Conservation (phyloP, 768 basidiomycete genomes). For the Pluteus cervinus region DNA sequence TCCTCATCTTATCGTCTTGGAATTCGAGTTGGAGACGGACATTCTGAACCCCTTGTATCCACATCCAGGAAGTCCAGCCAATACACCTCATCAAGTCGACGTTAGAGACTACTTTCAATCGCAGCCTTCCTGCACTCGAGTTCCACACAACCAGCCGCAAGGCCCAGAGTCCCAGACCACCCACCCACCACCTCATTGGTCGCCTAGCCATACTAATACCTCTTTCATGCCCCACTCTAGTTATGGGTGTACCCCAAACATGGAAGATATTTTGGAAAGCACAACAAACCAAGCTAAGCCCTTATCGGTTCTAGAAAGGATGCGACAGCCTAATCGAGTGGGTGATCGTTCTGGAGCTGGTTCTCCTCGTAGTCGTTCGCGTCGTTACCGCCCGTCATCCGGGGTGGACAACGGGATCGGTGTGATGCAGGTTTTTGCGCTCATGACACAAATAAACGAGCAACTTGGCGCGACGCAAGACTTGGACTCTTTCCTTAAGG, state of each 20-base stretch:
- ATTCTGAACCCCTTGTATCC: conserved; percentile 65
- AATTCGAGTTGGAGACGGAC: conserved; percentile 77
- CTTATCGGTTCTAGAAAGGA: conserved; percentile 61
- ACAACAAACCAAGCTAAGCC: conserved; percentile 67
- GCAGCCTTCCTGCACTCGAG: background rate
- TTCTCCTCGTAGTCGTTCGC: conserved; percentile 9
- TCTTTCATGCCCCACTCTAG: background rate
- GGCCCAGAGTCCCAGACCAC: no score
- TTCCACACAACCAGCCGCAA: no score
- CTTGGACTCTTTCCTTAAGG: conserved; percentile 63
- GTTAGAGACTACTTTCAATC: background rate
- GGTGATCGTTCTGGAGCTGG: conserved; percentile 8
- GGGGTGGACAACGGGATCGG: conserved; percentile 30
- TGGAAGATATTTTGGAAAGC: conserved; percentile 62
- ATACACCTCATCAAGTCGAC: conserved; percentile 1
- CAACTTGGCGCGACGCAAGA: conserved; percentile 64
- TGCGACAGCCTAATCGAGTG: conserved; percentile 40
- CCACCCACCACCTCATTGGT: background rate
- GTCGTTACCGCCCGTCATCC: conserved; percentile 12
- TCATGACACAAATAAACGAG: conserved; percentile 77
- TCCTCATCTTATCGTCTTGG: conserved; percentile 53
- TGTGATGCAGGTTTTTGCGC: conserved; percentile 78
- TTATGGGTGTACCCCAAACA: conserved; percentile 37
- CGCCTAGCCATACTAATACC: background rate
- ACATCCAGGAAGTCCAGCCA: conserved; percentile 12